These are phyloP conservation scores for Rusavskia elegans DNA, from an alignment of 495 filamentous ascomycete species.

Conservation along the genomic window DNA sequence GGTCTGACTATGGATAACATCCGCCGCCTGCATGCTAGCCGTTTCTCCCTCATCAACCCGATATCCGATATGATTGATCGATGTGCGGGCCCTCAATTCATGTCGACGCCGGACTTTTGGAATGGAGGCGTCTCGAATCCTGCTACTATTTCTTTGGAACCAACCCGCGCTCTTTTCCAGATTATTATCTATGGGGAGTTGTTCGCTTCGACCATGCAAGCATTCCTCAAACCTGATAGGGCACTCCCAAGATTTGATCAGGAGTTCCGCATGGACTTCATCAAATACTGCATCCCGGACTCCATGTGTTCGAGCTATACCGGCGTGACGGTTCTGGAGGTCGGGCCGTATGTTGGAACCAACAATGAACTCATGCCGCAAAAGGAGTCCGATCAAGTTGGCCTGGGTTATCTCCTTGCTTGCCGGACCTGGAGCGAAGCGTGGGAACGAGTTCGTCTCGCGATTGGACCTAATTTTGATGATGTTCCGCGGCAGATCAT, in stretches of 20 bases:
- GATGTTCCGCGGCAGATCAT: slow-evolving; percentile 48
- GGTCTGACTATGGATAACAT: neutral
- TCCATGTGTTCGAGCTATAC: neutral
- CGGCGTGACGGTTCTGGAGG: neutral
- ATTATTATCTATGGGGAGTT: neutral
- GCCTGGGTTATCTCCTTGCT: slow-evolving; percentile 8
- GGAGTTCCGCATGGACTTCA: neutral
- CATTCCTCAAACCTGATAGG: neutral
- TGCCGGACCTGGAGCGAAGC: slow-evolving; percentile 10
- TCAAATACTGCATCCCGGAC: neutral
- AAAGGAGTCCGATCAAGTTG: slow-evolving; percentile 14
- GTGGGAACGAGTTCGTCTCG: slow-evolving; percentile 8
- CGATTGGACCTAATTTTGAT: slow-evolving; percentile 15
- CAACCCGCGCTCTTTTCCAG: neutral
- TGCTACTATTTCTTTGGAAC: neutral
- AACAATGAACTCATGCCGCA: slow-evolving; percentile 12
- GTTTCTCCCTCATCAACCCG: neutral
- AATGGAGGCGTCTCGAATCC: neutral
- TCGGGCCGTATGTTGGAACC: neutral
- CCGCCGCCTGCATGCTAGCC: neutral
- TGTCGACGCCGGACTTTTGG: neutral
- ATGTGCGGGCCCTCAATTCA: neutral
- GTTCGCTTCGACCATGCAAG: neutral
- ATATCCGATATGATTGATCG: neutral
- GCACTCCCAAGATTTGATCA: neutral